These are phyloP conservation scores for Periconia macrospinosa DNA, from an alignment of 2,329 filamentous ascomycete species.

Conservation along the genomic window DNA sequence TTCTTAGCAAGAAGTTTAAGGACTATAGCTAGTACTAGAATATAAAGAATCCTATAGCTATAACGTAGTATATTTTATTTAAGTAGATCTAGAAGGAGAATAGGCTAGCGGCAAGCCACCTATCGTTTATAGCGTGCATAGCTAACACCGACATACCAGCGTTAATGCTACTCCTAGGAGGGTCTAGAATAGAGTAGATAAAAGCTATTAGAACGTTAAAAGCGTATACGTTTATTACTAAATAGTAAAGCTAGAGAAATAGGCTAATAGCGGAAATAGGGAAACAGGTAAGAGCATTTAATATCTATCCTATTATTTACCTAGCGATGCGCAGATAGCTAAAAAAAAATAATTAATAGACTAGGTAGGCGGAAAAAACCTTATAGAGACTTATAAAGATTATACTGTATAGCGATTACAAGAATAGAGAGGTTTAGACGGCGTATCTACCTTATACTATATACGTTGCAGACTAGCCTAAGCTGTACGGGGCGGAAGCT, in stretches of 20 bases:
- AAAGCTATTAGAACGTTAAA: conserved; percentile 32
- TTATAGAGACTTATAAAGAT: too few species aligned
- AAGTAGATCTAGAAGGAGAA: conserved; percentile 33
- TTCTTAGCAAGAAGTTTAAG: conserved; percentile 25
- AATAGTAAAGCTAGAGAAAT: conserved; percentile 3
- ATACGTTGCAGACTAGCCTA: conserved; percentile 5
- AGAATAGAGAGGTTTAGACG: too few species aligned
- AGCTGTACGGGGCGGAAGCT: background rate
- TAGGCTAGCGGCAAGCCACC: conserved; percentile 42
- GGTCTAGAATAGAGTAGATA: conserved; percentile 15
- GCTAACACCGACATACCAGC: conserved; percentile 32
- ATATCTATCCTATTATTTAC: conserved; percentile 13
- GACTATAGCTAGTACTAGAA: conserved; percentile 32
- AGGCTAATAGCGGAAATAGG: conserved; percentile 6
- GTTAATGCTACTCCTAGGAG: conserved; percentile 30
- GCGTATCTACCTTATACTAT: conserved; percentile 29
- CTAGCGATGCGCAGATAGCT: conserved; percentile 14
- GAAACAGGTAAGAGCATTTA: conserved; percentile 20
- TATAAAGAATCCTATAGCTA: conserved; percentile 37
- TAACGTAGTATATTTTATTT: conserved; percentile 36
- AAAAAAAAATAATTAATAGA: conserved; percentile 1
- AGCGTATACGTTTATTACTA: conserved; percentile 10
- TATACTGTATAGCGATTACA: too few species aligned
- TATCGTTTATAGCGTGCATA: conserved; percentile 44
- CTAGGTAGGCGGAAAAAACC: conserved; percentile 3